Base-by-base conservation (phyloP, 2,329 filamentous ascomycete genomes). In the Huntiella abstrusa region DNA sequence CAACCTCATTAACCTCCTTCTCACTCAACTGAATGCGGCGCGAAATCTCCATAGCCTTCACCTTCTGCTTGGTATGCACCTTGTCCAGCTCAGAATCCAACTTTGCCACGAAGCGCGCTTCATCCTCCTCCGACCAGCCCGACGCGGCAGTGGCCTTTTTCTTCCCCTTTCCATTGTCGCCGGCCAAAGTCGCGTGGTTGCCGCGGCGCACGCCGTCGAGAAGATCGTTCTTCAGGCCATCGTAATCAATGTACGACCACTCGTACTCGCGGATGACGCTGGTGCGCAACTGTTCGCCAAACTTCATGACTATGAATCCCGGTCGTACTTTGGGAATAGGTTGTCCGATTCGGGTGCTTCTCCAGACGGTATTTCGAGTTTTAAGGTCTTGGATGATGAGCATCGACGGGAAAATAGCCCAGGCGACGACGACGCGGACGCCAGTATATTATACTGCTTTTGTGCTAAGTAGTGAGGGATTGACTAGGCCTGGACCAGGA, bases 191-290 rank as follows among this genome's bases (percentile, higher is more conserved):
- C 41, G 41, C 41, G 41, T 43, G 15, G 59, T 62, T 50, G 59
- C 67, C 37, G 62, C 69, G 47, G 62, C 51, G 53, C 48, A 54
- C 45, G 50, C 78, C 73, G 50, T 73, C 77, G 64, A 88, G 91
- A 51, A 98, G 77, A 53, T 85, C 78, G 54, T 73, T 70, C 67
- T 98, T 98, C 43, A 98, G 74, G 53, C 80, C 83, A 61, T 95
- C 87, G 66, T 98, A 98, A 65, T 85, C 82, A 64, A 98, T 95
- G 67, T 98, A 98, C 69, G 94, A 85, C 79, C 87, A 94, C 62
- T 87, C 80, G 67, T 92, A 98, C 66, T 96, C 87, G 69, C 83
- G 86, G 64, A 96, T 93, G 59, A 94, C 74, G 60, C 87, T 95
- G 57, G 85, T 88, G 53, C 85, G 85, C 58, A 98, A 77, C 71